Conservation (phyloP, 345 rosid genomes). For the Salix koriyanagi region DNA sequence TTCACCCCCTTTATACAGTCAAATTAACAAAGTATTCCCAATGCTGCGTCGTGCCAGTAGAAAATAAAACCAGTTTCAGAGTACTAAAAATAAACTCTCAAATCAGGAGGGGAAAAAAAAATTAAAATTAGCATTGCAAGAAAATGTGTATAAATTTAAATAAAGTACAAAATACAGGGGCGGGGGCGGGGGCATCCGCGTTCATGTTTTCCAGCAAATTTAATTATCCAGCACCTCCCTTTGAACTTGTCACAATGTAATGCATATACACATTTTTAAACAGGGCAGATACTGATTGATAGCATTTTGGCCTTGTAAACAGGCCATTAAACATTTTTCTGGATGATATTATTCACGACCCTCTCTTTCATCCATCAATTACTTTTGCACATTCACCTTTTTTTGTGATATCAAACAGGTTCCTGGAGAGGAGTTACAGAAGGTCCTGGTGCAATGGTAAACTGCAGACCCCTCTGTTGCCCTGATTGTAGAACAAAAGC, state of each 20-base stretch:
- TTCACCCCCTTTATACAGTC: not conserved
- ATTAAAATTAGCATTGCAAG: not conserved
- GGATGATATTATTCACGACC: not conserved
- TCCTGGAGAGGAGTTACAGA: conserved; percentile 44
- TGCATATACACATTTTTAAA: not conserved
- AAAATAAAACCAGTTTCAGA: not conserved
- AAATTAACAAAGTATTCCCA: not conserved
- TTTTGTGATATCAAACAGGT: conserved; percentile 30
- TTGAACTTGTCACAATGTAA: not conserved
- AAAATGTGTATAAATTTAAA: not conserved
- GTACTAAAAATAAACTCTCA: not conserved
- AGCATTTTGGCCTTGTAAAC: not conserved
- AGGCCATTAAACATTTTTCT: not conserved
- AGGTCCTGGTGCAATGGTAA: conserved; percentile 59
- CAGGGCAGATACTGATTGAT: not conserved
- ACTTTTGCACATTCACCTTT: not conserved
- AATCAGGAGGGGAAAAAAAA: not conserved
- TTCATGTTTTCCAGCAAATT: not conserved
- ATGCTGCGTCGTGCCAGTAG: not conserved
- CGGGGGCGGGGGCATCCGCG: too few relatives aligned
- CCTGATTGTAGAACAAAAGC: conserved; percentile 83
- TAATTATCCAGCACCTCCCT: not conserved
- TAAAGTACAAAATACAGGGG: not conserved
- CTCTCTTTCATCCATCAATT: not conserved
- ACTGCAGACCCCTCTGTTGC: conserved; percentile 72